These are phyloP conservation scores for Thielaviopsis punctulata DNA, from an alignment of 2,329 filamentous ascomycete species.

Conservation along the genomic window DNA sequence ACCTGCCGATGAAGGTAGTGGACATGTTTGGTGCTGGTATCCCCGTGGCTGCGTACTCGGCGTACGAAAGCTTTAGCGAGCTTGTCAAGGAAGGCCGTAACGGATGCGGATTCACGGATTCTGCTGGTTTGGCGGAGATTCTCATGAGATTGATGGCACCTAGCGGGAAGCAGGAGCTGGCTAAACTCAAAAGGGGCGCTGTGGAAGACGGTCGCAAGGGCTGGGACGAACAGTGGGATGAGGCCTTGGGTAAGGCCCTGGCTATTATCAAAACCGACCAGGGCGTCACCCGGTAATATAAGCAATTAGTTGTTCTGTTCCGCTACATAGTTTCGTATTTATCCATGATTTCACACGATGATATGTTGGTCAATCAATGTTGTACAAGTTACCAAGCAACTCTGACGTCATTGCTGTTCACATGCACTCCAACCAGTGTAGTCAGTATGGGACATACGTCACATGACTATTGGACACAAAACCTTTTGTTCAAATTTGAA, in stretches of 20 bases:
- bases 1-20: conserved; percentile 97
- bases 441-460: background rate
- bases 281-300: background rate
- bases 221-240: conserved; percentile 91
- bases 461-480: background rate
- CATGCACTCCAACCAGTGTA: background rate
- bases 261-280: conserved; percentile 21
- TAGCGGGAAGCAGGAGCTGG: conserved; percentile 34
- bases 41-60: conserved; percentile 72
- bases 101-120: conserved; percentile 65
- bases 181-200: conserved; percentile 49
- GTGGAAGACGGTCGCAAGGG: conserved; percentile 54
- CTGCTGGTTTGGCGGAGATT: conserved; percentile 44
- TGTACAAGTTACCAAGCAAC: background rate
- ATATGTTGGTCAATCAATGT: background rate
- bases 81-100: conserved; percentile 78
- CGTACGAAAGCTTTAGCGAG: conserved; percentile 78
- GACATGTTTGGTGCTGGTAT: conserved; percentile 96
- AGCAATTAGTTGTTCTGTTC: background rate
- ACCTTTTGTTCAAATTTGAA: background rate
- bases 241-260: conserved; percentile 58
- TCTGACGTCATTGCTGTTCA: conserved; percentile 1
- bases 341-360: background rate
- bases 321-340: background rate
- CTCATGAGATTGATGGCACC: conserved; percentile 47